Conservation (phyloP, 805 yeast species). For the Debaryomyces tyrocola region DNA sequence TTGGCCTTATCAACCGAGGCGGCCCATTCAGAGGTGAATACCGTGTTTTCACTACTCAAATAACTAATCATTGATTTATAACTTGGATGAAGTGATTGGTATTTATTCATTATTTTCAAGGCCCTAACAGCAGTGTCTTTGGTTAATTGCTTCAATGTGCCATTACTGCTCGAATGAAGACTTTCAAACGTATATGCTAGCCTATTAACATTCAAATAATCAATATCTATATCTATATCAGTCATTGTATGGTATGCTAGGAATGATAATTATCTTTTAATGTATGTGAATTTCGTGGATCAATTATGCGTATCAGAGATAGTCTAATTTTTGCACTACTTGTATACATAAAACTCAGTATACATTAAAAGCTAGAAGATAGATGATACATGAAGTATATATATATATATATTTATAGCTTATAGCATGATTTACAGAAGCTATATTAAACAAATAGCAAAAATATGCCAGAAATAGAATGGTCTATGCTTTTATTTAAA, state of each 20-base stretch:
- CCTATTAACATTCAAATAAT: slow-evolving; percentile 11
- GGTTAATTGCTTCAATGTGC: neutral
- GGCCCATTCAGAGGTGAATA: slow-evolving; percentile 11
- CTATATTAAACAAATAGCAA: too few species aligned
- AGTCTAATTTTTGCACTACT: too few species aligned
- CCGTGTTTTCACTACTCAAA: neutral
- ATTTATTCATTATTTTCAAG: slow-evolving; percentile 23
- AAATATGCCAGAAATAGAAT: too few species aligned
- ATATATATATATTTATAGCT: too few species aligned
- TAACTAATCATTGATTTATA: slow-evolving; percentile 8
- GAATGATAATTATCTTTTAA: too few species aligned
- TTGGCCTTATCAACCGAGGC: slow-evolving; percentile 3
- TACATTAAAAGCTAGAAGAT: too few species aligned
- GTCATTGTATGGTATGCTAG: neutral
- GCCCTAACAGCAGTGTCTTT: slow-evolving; percentile 5
- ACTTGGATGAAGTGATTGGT: slow-evolving; percentile 20
- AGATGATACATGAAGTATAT: too few species aligned
- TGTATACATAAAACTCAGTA: too few species aligned
- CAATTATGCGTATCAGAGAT: too few species aligned
- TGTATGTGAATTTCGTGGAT: neutral
- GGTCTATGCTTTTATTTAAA: too few species aligned
- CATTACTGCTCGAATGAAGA: neutral
- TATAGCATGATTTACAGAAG: too few species aligned
- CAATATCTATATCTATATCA: slow-evolving; percentile 4
- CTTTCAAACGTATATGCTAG: slow-evolving; percentile 7